These are phyloP conservation scores for Ogataea polymorpha DNA, from an alignment of 805 yeast genomes.

Conservation along the genomic window DNA sequence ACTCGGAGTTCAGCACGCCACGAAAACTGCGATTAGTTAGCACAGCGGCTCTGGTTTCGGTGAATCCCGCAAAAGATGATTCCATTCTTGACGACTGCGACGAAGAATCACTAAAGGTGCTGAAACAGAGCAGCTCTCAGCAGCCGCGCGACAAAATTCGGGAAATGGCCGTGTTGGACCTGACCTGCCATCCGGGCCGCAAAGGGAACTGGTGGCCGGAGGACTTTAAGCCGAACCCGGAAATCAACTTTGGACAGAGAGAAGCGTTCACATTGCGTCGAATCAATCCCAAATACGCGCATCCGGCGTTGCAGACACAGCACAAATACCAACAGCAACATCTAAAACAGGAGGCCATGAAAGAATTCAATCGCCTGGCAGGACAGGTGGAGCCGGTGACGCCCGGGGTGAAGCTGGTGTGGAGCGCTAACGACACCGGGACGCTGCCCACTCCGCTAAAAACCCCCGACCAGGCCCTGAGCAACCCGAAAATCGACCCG, in stretches of 20 bases:
- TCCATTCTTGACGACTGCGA: neutral
- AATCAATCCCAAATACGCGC: constrained; percentile 17
- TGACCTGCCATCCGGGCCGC: constrained; percentile 27
- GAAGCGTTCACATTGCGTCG: constrained; percentile 23
- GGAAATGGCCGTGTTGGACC: constrained; percentile 19
- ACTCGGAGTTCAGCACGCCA: constrained; percentile 8
- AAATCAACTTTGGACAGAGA: constrained; percentile 17
- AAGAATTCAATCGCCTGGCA: constrained; percentile 25
- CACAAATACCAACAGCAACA: constrained; percentile 21
- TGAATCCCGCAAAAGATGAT: too few relatives aligned
- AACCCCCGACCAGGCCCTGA: constrained; percentile 23
- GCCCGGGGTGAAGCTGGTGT: constrained; percentile 15
- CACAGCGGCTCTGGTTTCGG: too few relatives aligned
- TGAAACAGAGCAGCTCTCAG: constrained; percentile 9
- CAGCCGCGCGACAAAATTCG: constrained; percentile 14
- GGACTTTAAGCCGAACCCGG: constrained; percentile 35
- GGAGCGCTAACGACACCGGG: constrained; percentile 8
- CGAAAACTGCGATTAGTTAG: constrained; percentile 1
- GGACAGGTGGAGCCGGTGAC: constrained; percentile 10
- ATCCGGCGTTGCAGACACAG: constrained; percentile 25
- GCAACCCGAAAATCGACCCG: constrained; percentile 24
- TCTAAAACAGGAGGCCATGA: constrained; percentile 20
- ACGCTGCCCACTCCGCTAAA: constrained; percentile 25
- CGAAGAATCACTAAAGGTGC: constrained; percentile 8
- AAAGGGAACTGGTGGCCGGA: constrained; percentile 35